Evolutionary conservation across 164 flowering plant species (phyloP), one percentile per base, ranked within the genome.

Genomic region (Saururus chinensis): DNA sequence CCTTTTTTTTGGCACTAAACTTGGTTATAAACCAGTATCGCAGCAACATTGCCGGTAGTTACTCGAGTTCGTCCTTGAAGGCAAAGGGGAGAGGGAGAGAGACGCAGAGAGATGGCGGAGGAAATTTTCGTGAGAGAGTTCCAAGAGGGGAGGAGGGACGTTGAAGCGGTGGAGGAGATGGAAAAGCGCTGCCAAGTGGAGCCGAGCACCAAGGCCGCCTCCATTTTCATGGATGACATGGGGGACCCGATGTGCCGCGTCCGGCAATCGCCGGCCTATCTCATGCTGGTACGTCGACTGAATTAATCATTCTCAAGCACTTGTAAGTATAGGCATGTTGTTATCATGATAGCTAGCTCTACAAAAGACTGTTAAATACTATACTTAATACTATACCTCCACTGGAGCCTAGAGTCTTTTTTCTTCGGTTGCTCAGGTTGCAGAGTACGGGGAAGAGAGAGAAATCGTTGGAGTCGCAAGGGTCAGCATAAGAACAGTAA

Each of bases 261-360:
- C 25, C 84, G 88, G 9, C 80, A 79, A 19, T 78, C 74, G 42
- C 74, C 83, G 7, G 48, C 75, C 0, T 78, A 77, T 55, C 41
- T 80, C 62, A 83, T 86, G 88, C 70, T 88, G 82, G 95, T 85
- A 74, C 25, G 21, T 35, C n/a, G n/a, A n/a, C n/a, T n/a, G n/a
- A n/a, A n/a, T n/a, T n/a, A n/a, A n/a, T n/a, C 12, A 41, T 0
- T 2, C 12, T 13, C 11, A 17, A 45, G 14, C 2, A 22, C 23
- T n/a, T 1, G 9, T 13, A 7, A 17, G 4, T 20, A 25, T 58
- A 16, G 26, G 25, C 9, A 7, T 25, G 51, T 6, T 6, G 4
- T 26, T 7, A 12, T 30, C 19, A 9, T n/a, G 9, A 40, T 26
- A 5, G 10, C 13, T 12, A 30, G 37, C 37, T 30, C 37, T 30